Conservation (phyloP, 2,329 filamentous ascomycete genomes). For the Mycosphaerella sp. region DNA sequence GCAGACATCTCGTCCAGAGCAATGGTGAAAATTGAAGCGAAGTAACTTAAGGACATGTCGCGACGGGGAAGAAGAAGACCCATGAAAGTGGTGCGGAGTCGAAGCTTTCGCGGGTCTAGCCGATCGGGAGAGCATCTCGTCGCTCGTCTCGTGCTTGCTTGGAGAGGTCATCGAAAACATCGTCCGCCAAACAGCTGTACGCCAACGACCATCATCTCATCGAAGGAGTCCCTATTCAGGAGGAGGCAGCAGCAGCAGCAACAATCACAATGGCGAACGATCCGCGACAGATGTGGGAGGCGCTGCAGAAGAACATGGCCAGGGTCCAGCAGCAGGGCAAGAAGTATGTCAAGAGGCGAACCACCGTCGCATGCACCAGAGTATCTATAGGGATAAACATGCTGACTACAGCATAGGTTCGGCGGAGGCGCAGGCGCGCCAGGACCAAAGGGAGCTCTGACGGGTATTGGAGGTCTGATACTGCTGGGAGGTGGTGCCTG, state of each 20-base stretch:
- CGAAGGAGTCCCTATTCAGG: neutral
- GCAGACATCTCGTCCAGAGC: too few species aligned
- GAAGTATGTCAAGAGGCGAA: slow-evolving; percentile 25
- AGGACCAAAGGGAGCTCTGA: slow-evolving; percentile 47
- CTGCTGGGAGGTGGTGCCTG: slow-evolving; percentile 51
- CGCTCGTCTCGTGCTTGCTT: neutral
- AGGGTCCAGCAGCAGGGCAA: slow-evolving; percentile 44
- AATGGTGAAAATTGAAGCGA: too few species aligned
- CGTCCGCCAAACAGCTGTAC: neutral
- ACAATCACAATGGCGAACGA: slow-evolving; percentile 39
- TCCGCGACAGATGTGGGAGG: slow-evolving; percentile 61
- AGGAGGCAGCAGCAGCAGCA: neutral
- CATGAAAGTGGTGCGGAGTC: neutral
- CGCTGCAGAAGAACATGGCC: slow-evolving; percentile 56
- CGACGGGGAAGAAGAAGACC: too few species aligned
- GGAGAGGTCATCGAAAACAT: neutral
- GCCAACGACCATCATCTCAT: neutral
- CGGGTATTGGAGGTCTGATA: slow-evolving; percentile 50
- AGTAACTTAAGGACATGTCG: too few species aligned
- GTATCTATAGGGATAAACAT: slow-evolving; percentile 1
- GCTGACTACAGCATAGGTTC: slow-evolving; percentile 32
- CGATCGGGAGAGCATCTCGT: neutral
- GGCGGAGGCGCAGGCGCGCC: slow-evolving; percentile 46
- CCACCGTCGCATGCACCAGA: neutral
- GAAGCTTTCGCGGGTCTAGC: neutral